Evolutionary conservation across 805 yeast genomes (phyloP).

Genomic region (Cyberlindnera lachancei): DNA sequence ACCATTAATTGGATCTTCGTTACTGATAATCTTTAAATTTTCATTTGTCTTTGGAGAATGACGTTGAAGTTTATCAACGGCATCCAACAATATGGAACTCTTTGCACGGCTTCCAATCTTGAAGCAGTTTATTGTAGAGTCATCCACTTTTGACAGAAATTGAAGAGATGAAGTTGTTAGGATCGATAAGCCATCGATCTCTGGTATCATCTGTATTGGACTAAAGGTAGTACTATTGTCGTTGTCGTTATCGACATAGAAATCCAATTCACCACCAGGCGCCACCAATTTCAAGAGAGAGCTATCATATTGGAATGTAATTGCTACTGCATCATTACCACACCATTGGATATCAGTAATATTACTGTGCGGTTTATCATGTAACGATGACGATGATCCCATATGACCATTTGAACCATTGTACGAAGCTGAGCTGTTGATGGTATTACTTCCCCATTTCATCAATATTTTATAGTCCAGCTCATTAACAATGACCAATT

Average conservation of each 20-base stretch:
- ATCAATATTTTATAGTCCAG: slow-evolving; percentile 5
- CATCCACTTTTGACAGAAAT: slow-evolving; percentile 56
- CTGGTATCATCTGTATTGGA: too few species aligned
- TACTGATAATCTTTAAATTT: slow-evolving; percentile 50
- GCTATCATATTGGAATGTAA: slow-evolving; percentile 54
- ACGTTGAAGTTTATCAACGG: slow-evolving; percentile 55
- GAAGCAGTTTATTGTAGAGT: slow-evolving; percentile 52
- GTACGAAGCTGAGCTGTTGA: too few species aligned
- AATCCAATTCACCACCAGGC: slow-evolving; percentile 52
- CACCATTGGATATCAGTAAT: too few species aligned
- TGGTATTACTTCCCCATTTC: too few species aligned
- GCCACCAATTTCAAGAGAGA: slow-evolving; percentile 64
- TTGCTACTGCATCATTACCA: slow-evolving; percentile 72
- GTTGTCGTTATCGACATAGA: slow-evolving; percentile 36
- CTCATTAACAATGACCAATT: slow-evolving; percentile 5
- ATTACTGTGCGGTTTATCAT: too few species aligned
- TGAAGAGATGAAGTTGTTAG: slow-evolving; percentile 49
- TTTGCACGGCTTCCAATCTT: slow-evolving; percentile 80
- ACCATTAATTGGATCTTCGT: too few species aligned
- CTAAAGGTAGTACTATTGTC: slow-evolving; percentile 35
- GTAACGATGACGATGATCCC: too few species aligned
- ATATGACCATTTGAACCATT: slow-evolving; percentile 26
- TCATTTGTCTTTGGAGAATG: slow-evolving; percentile 80
- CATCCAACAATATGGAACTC: slow-evolving; percentile 74
- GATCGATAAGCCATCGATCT: slow-evolving; percentile 64